Conservation (phyloP, 768 basidiomycete genomes). For the Naganishia vaughanmartiniae region DNA sequence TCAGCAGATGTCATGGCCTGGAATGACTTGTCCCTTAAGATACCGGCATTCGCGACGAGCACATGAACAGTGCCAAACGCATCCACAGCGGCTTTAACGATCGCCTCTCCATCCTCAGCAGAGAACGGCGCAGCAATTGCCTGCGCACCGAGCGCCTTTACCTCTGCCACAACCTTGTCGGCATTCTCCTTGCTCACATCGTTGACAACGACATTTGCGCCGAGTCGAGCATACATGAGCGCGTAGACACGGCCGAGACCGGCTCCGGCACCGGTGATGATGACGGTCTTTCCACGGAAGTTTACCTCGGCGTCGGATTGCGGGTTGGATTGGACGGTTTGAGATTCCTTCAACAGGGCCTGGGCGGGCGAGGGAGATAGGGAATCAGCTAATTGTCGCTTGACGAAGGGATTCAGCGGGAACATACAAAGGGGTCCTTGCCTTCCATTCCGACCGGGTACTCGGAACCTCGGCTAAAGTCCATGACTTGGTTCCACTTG, state of each 20-base stretch:
- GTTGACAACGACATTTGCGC: slow-evolving; percentile 96
- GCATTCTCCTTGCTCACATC: slow-evolving; percentile 87
- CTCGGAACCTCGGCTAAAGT: slow-evolving; percentile 65
- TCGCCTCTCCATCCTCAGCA: slow-evolving; percentile 84
- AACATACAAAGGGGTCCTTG: slow-evolving; percentile 49
- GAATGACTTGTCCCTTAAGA: slow-evolving; percentile 91
- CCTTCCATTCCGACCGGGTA: slow-evolving; percentile 70
- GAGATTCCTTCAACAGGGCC: slow-evolving; percentile 65
- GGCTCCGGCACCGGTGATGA: slow-evolving; percentile 91
- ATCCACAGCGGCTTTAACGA: slow-evolving; percentile 81
- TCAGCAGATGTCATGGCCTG: slow-evolving; percentile 81
- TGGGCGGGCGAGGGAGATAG: slow-evolving; percentile 42
- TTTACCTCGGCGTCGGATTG: slow-evolving; percentile 70
- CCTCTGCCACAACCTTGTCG: slow-evolving; percentile 77
- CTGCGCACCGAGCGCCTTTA: slow-evolving; percentile 80
- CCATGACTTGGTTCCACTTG: slow-evolving; percentile 75
- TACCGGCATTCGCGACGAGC: slow-evolving; percentile 88
- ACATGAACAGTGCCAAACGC: slow-evolving; percentile 84
- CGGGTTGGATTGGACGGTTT: slow-evolving; percentile 63
- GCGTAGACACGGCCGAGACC: slow-evolving; percentile 92
- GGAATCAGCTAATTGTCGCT: not conserved
- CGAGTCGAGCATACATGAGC: slow-evolving; percentile 81
- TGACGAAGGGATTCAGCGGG: not conserved
- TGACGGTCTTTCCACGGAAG: slow-evolving; percentile 84
- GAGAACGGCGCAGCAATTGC: slow-evolving; percentile 78